Percentiles rank a stretch among this genome's conserved stretches.
These are phyloP conservation scores for Nakazawaea sp. DNA, from an alignment of 805 yeast species.

Conservation along the genomic window DNA sequence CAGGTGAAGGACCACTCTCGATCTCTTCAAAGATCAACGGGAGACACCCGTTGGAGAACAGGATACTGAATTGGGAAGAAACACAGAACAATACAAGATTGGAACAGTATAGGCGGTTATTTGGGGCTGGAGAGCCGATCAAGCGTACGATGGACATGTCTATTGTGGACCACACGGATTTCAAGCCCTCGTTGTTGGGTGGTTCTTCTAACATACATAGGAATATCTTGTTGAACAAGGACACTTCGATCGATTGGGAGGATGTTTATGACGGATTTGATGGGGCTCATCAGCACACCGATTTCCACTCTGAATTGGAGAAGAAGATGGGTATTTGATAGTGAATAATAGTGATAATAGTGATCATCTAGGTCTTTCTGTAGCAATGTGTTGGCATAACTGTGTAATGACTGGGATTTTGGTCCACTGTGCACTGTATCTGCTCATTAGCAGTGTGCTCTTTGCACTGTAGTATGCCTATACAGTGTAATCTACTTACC, in stretches of 20 bases:
- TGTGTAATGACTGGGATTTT: neutral
- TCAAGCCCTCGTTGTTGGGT: conserved; percentile 58
- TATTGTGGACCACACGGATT: conserved; percentile 63
- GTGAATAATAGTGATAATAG: neutral
- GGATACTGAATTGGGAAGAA: conserved; percentile 74
- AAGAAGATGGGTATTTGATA: conserved; percentile 44
- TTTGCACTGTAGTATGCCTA: too few relatives aligned
- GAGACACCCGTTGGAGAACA: conserved; percentile 80
- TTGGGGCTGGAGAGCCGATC: conserved; percentile 93
- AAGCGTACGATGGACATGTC: conserved; percentile 84
- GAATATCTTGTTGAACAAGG: conserved; percentile 76
- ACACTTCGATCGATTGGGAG: conserved; percentile 84
- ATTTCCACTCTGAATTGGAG: conserved; percentile 74
- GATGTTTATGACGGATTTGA: conserved; percentile 62
- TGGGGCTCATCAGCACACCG: conserved; percentile 26
- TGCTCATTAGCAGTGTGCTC: too few relatives aligned
- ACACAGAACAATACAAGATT: conserved; percentile 63
- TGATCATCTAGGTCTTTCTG: neutral
- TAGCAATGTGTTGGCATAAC: neutral
- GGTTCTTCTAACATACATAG: conserved; percentile 55
- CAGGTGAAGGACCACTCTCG: conserved; percentile 56
- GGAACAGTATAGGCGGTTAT: conserved; percentile 74
- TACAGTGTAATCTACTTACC: too few relatives aligned
- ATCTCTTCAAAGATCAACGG: conserved; percentile 59
- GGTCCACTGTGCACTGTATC: too few relatives aligned